These are phyloP conservation scores for Curvularia verruculosa DNA, from an alignment of 2,329 filamentous ascomycete genomes.

Conservation along the genomic window DNA sequence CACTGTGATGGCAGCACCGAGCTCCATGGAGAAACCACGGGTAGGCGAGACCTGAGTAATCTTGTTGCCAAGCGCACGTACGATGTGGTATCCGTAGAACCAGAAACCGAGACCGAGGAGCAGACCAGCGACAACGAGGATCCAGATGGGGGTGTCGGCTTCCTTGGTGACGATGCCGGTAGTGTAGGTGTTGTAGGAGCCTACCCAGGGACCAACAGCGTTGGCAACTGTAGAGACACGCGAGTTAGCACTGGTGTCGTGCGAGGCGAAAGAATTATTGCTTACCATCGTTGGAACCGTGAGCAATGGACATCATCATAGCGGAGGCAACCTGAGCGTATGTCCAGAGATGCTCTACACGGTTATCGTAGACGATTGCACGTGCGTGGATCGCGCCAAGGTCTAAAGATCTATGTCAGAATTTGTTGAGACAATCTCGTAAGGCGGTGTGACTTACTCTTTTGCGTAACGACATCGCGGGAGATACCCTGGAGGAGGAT, in stretches of 20 bases:
- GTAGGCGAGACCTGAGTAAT: constrained; percentile 66
- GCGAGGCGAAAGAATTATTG: accelerated
- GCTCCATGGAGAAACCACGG: constrained; percentile 53
- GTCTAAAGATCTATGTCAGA: constrained; percentile 5
- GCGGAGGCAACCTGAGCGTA: constrained; percentile 57
- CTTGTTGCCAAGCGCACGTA: constrained; percentile 66
- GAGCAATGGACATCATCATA: constrained; percentile 74
- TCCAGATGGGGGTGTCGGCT: constrained; percentile 64
- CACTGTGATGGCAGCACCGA: constrained; percentile 64
- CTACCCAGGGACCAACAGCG: constrained; percentile 62
- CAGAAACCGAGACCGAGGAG: constrained; percentile 63
- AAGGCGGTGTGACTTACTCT: not conserved
- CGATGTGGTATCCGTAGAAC: constrained; percentile 69
- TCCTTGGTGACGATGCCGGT: constrained; percentile 55
- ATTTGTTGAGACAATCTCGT: not conserved
- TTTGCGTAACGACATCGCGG: constrained; percentile 47
- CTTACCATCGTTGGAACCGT: constrained; percentile 66
- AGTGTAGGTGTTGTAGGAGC: constrained; percentile 67
- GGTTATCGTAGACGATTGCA: constrained; percentile 54
- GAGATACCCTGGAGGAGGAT: constrained; percentile 54
- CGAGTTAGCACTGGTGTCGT: not conserved
- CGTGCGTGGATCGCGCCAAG: constrained; percentile 50
- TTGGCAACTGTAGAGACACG: constrained; percentile 56
- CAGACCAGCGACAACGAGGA: constrained; percentile 61
- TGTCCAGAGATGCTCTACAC: constrained; percentile 57